Conservation (phyloP, 148 eudicot genomes). For the Heliamphora exappendiculata region DNA sequence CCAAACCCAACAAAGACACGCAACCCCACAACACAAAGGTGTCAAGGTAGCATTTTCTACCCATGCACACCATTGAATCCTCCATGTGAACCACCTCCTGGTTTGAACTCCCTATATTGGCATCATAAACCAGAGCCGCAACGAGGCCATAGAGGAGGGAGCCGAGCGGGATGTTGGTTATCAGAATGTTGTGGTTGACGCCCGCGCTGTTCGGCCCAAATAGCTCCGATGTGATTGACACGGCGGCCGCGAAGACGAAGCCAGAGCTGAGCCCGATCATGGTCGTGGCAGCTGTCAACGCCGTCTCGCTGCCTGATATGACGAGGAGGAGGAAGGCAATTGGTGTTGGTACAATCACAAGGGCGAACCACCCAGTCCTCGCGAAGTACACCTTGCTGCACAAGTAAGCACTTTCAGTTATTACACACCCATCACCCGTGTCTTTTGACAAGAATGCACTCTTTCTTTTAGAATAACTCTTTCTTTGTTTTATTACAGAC, state of each 20-base stretch:
- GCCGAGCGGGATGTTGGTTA: conserved; percentile 29
- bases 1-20: conserved; percentile 17
- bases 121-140: conserved; percentile 21
- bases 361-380: conserved; percentile 25
- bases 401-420: not conserved
- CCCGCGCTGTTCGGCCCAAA: conserved; percentile 30
- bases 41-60: conserved; percentile 19
- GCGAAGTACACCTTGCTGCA: conserved; percentile 26
- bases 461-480: too few species aligned
- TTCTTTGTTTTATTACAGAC: too few species aligned
- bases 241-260: conserved; percentile 24
- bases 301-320: conserved; percentile 15
- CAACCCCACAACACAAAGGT: conserved; percentile 23
- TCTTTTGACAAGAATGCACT: too few species aligned
- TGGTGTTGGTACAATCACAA: conserved; percentile 21
- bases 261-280: conserved; percentile 28
- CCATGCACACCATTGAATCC: conserved; percentile 20
- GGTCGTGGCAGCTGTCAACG: conserved; percentile 14
- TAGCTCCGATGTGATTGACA: conserved; percentile 24
- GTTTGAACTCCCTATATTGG: conserved; percentile 6
- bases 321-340: conserved; percentile 18
- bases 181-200: conserved; percentile 28
- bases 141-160: conserved; percentile 17
- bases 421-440: not conserved
- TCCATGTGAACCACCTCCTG: not conserved